These are phyloP conservation scores for Starmerella floris DNA, from an alignment of 805 yeast species.

Conservation along the genomic window DNA sequence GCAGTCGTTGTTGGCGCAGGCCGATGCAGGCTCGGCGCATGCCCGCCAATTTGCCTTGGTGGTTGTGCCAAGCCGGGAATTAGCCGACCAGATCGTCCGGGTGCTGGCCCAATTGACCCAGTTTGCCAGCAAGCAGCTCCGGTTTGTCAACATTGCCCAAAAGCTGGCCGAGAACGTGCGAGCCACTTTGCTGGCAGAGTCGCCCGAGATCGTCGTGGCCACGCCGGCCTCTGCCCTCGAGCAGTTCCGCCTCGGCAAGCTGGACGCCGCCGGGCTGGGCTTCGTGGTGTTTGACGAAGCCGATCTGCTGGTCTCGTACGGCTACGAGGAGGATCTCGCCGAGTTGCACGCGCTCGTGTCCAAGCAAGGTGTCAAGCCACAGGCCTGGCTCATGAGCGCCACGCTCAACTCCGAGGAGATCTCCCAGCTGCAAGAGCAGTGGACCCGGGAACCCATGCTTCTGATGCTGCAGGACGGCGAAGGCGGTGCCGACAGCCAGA, in stretches of 20 bases:
- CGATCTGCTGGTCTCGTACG: slow-evolving; percentile 78
- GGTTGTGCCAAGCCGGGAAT: slow-evolving; percentile 85
- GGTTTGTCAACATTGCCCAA: slow-evolving; percentile 53
- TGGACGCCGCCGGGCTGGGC: slow-evolving; percentile 44
- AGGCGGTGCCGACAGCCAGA: slow-evolving; percentile 30
- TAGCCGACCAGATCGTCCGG: slow-evolving; percentile 69
- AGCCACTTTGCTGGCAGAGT: slow-evolving; percentile 51
- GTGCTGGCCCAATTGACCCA: slow-evolving; percentile 56
- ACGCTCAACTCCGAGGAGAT: slow-evolving; percentile 72
- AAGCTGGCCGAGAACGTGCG: slow-evolving; percentile 52
- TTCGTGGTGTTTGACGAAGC: slow-evolving; percentile 89
- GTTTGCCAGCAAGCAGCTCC: slow-evolving; percentile 56
- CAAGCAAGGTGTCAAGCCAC: slow-evolving; percentile 36
- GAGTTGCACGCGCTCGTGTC: slow-evolving; percentile 53
- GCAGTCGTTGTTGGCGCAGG: slow-evolving; percentile 47
- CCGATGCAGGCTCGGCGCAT: slow-evolving; percentile 21
- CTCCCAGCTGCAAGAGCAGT: slow-evolving; percentile 56
- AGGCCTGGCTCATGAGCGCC: slow-evolving; percentile 92
- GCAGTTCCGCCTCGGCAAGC: slow-evolving; percentile 32
- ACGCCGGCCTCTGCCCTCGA: slow-evolving; percentile 72
- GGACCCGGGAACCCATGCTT: slow-evolving; percentile 72
- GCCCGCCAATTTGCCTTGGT: slow-evolving; percentile 37
- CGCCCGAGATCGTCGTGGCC: slow-evolving; percentile 70
- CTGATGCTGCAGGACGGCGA: slow-evolving; percentile 65
- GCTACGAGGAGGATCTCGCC: slow-evolving; percentile 73